Evolutionary conservation across 306 rosid species (phyloP), one percentile per base, ranked within the genome.

Genomic region (Erythrophleum fordii): DNA sequence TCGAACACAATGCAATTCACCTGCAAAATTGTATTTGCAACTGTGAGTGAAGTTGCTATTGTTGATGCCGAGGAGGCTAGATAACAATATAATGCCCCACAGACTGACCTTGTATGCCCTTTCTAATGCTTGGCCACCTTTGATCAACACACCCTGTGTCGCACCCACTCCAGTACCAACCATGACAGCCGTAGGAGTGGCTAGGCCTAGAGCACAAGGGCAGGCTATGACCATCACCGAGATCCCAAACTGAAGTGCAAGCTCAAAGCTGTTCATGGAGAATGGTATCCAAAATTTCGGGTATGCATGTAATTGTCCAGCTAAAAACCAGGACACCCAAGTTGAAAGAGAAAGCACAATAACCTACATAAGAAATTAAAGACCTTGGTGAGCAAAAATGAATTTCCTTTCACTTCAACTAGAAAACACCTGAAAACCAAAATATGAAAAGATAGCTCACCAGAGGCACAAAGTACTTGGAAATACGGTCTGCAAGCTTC

Each of bases 101-200:
- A 39, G 26, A 66, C 83, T 75, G 46, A 92, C 97, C 92, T 92
- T 92, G 25, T 88, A 94, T 7, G 97, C 91, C 73, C 78, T 91
- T 85, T 91, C 96, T 83, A 93, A 87, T 14, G 96, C 94, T 66
- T 85, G 90, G 35, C 97, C 97, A 2, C 97, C 97, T 88, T 93
- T 93, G 82, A 93, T 91, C 56, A 93, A 80, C 9, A 93, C 89
- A 18, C 97, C 97, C 60, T 89, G 96, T 65, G 96, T 78, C 23
- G 97, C 97, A 6, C 97, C 97, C 11, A 93, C 92, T 62, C 97
- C 94, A 8, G 96, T 93, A 22, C 97, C 96, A 53, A 91, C 97
- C 97, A 93, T 91, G 20, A 93, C 90, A 4, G 97, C 96, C 0
- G 97, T 91, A 1, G 97, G 97, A 48, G 97, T 93, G 58, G 96